These are phyloP conservation scores for Eimeria necatrix DNA, from an alignment of 169 alveolate species.

Conservation along the genomic window DNA sequence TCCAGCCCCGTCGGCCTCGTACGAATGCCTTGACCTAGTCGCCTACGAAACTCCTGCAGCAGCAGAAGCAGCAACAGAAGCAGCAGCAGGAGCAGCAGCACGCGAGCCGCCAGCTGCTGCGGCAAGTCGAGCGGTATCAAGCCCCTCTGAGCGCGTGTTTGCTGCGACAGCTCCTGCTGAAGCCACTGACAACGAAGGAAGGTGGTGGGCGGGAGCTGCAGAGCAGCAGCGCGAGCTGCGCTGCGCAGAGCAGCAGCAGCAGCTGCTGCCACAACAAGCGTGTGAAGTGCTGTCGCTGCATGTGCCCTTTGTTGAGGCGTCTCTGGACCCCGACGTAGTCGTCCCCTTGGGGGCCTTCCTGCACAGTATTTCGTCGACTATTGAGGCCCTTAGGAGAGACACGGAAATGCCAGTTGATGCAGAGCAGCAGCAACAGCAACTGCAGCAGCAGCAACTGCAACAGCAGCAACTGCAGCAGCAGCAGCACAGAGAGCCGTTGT, in stretches of 20 bases:
- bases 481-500: not conserved
- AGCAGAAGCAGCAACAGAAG: constrained; percentile 26
- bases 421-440: not conserved
- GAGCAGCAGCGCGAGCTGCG: constrained; percentile 5
- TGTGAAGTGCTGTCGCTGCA: constrained; percentile 32
- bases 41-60: not conserved
- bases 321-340: not conserved
- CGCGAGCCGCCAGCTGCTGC: constrained; percentile 10
- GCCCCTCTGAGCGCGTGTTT: not conserved
- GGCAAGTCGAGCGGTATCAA: not conserved
- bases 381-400: not conserved
- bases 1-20: constrained; percentile 26
- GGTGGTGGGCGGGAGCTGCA: not conserved
- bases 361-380: not conserved
- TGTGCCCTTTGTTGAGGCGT: constrained; percentile 45
- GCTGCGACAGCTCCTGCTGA: not conserved
- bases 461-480: constrained; percentile 14
- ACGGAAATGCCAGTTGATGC: not conserved
- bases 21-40: not conserved
- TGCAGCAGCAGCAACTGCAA: not conserved
- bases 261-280: constrained; percentile 18
- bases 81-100: not conserved
- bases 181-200: not conserved
- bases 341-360: constrained; percentile 24
- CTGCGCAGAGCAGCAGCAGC: constrained; percentile 38